Evolutionary conservation across 805 yeast genomes (phyloP).

Genomic region (Starmera amethionina): DNA sequence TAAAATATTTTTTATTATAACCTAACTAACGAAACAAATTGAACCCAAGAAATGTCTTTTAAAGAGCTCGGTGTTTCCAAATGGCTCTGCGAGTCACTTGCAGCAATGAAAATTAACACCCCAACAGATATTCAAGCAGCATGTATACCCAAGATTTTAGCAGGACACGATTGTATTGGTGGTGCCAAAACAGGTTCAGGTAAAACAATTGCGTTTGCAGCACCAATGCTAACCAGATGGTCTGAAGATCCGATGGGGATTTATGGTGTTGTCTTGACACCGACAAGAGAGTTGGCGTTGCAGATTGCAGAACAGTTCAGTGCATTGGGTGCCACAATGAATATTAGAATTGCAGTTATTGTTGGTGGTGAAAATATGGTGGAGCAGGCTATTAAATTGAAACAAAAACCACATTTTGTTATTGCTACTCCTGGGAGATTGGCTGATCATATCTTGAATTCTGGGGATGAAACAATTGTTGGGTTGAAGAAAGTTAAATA

Average conservation of each 20-base stretch:
- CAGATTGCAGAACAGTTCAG: constrained; percentile 96
- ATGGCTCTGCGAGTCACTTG: constrained; percentile 79
- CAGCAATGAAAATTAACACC: constrained; percentile 67
- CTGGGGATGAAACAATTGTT: constrained; percentile 79
- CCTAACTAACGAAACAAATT: background rate
- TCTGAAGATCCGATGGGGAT: constrained; percentile 92
- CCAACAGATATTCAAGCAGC: constrained; percentile 86
- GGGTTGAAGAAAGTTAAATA: constrained; percentile 74
- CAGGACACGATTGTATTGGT: constrained; percentile 89
- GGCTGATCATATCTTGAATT: constrained; percentile 81
- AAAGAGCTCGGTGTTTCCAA: constrained; percentile 63
- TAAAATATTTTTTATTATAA: too few relatives aligned
- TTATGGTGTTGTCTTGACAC: constrained; percentile 82
- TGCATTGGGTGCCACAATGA: constrained; percentile 86
- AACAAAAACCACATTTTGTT: constrained; percentile 82
- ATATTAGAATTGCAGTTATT: constrained; percentile 69
- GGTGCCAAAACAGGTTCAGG: constrained; percentile 99
- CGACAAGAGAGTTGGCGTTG: constrained; percentile 87
- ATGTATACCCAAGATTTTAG: constrained; percentile 79
- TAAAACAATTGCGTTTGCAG: constrained; percentile 94
- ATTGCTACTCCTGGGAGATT: constrained; percentile 96
- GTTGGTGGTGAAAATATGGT: constrained; percentile 96
- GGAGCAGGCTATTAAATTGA: constrained; percentile 75
- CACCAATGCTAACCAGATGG: constrained; percentile 94
- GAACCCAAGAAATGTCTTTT: constrained; percentile 24